These are phyloP conservation scores for Paragyromitra xinjiangensis DNA, from an alignment of 495 filamentous ascomycete species.

Conservation along the genomic window DNA sequence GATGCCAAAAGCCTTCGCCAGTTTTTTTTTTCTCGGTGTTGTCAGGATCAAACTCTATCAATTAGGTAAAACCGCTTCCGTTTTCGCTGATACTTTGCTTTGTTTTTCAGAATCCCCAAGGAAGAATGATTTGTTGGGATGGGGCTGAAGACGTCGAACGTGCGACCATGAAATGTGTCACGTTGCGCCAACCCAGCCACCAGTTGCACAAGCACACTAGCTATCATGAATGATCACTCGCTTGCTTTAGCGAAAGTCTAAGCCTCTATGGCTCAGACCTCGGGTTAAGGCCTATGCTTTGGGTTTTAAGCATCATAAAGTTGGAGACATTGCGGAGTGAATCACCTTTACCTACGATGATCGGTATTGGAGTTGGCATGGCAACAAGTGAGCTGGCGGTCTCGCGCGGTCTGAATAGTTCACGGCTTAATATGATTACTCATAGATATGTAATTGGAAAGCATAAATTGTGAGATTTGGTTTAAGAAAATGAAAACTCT, in stretches of 20 bases:
- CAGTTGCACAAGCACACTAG: conserved; percentile 4
- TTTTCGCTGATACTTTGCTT: not conserved
- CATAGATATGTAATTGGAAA: not conserved
- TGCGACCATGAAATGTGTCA: conserved; percentile 18
- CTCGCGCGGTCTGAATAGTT: not conserved
- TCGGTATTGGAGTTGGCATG: not conserved
- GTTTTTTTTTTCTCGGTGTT: not conserved
- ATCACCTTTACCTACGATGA: no score
- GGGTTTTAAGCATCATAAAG: not conserved
- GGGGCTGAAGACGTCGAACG: not conserved
- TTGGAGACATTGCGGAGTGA: not conserved
- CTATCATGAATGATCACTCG: conserved; percentile 26
- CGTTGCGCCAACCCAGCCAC: conserved; percentile 18
- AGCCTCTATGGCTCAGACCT: conserved; percentile 10
- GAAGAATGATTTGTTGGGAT: not conserved
- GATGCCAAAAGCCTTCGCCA: not conserved
- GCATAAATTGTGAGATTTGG: not conserved
- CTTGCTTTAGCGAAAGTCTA: conserved; percentile 10
- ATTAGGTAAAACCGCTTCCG: not conserved
- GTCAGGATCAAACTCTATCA: not conserved
- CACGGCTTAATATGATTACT: not conserved
- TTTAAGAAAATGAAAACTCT: no score
- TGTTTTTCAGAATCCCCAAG: not conserved
- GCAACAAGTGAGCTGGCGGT: not conserved
- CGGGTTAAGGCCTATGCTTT: not conserved